Base-by-base conservation (phyloP, 306 rosid genomes). In the Rosa rugosa region DNA sequence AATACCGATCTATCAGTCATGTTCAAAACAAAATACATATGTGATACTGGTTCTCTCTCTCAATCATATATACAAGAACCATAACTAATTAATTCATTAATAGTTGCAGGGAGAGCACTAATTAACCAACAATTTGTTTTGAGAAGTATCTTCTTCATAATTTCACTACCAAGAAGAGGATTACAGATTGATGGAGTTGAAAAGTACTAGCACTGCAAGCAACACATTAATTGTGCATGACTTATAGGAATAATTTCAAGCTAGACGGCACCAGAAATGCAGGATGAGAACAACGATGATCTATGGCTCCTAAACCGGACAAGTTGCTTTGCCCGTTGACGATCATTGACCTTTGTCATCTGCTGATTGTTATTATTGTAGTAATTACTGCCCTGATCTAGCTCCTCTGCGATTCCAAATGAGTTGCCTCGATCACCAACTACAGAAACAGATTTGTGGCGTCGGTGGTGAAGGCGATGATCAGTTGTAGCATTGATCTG, bases 301-400 rank as follows among this genome's bases (percentile, higher is more conserved):
- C 80, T 57, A 8, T 36, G 80, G 38, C 84, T 54, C 71, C 40
- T 53, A 40, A 45, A 69, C 47, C 72, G 66, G 38, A 69, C 84
- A 38, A 75, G 77, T 47, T 59, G 65, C 66, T 57, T 60, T 65
- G 57, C 5, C 23, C 67, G 36, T 51, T 44, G 44, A 25, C 31
- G 25, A 17, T 11, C 42, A 17, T 68, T 56, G 22, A 12, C 44
- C 7, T 34, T 12, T 25, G 54, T 36, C 44, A 66, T 17, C 71
- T 36, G 46, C 25, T 62, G 41, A 14, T 62, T 62, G 18, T 36
- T 64, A 5, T 5, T 4, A 5, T 12, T 3, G 41, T 60, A 10
- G 13, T 23, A 4, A 25, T 12, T 27, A 25, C 11, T 14, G 1
- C 42, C 69, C 68, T 14, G 69, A 14, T 64, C 41, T 59, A 22